Conservation (phyloP, 2,329 filamentous ascomycete genomes). For the Pezicula radicicola region DNA sequence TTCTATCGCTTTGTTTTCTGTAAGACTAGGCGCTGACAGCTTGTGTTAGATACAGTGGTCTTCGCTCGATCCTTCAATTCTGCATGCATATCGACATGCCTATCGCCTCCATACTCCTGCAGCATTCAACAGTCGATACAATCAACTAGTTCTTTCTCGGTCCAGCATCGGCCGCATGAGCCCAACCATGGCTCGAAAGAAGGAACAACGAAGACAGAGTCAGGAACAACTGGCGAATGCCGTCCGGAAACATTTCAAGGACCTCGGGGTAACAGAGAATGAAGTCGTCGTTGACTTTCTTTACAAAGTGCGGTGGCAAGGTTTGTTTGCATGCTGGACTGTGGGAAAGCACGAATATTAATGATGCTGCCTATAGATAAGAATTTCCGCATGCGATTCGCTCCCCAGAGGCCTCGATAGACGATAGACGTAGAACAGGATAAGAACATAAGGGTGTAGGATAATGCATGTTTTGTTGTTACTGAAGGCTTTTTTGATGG, state of each 20-base stretch:
- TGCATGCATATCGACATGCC: constrained; percentile 73
- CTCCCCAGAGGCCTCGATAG: constrained; percentile 27
- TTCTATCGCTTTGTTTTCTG: background rate
- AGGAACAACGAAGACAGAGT: constrained; percentile 61
- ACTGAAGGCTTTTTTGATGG: background rate
- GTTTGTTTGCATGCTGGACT: constrained; percentile 11
- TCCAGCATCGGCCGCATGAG: constrained; percentile 68
- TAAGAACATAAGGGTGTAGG: background rate
- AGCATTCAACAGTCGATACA: constrained; percentile 63
- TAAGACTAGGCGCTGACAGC: background rate
- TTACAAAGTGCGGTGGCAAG: constrained; percentile 32
- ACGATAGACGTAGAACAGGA: background rate
- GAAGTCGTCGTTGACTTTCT: constrained; percentile 68
- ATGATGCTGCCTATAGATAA: constrained; percentile 26
- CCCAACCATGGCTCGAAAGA: constrained; percentile 70
- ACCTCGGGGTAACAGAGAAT: constrained; percentile 73
- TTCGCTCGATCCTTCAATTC: constrained; percentile 61
- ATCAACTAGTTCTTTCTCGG: constrained; percentile 58
- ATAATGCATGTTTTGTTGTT: background rate
- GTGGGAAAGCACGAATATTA: background rate
- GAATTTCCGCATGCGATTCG: constrained; percentile 34
- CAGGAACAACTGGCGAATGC: constrained; percentile 70
- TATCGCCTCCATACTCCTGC: constrained; percentile 70
- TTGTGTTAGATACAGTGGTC: constrained; percentile 57
- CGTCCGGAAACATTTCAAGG: constrained; percentile 82